Base-by-base conservation (phyloP, 306 rosid species). In the Herpetospermum pedunculosum region DNA sequence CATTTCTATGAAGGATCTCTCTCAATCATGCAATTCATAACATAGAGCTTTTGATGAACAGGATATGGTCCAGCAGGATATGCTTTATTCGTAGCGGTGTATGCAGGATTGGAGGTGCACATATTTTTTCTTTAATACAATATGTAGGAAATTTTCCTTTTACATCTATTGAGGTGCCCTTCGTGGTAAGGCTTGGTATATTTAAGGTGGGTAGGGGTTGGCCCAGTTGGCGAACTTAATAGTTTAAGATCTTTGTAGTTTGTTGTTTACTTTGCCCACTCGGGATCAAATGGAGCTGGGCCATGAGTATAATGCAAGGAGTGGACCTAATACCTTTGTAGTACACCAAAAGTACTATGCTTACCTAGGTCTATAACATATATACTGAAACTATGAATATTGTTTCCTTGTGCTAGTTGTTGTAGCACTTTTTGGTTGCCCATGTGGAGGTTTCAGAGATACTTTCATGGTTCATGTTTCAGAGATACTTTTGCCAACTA, bases 31-130 rank as follows among this genome's bases (percentile, higher is more conserved):
- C 15, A 70, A 46, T 46, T 70, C 14, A 46, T 70, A 70, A 46
- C 32, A 8, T 79, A 0, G 54, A 2, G 25, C 44, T 55, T 81
- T 79, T 84, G 72, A 55, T 70, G 73, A 71, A 49, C 89, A 92
- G 98, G 97, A 78, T 95, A 95, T 83, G 99, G 99, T 74, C 90
- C 96, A 9, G 90, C 89, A 76, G 99, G 99, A 54, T 95, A 95
- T 77, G 99, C 99, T 21, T 74, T 95, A 63, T 95, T 95, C 48
- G 86, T 95, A 18, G 97, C 96, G 1, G 99, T 84, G 77, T 95
- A 91, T 88, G 99, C 97, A 30, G 99, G 96, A 83, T 72, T 95
- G 80, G 99, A 95, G 84, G 98, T 94, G 85, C 35, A 80, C 41
- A 18, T 68, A 62, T 59, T 48, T 63, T 72, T 72, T 34, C 37